Base-by-base conservation (phyloP, 2,329 filamentous ascomycete genomes). In the Ophidiomyces ophidiicola region DNA sequence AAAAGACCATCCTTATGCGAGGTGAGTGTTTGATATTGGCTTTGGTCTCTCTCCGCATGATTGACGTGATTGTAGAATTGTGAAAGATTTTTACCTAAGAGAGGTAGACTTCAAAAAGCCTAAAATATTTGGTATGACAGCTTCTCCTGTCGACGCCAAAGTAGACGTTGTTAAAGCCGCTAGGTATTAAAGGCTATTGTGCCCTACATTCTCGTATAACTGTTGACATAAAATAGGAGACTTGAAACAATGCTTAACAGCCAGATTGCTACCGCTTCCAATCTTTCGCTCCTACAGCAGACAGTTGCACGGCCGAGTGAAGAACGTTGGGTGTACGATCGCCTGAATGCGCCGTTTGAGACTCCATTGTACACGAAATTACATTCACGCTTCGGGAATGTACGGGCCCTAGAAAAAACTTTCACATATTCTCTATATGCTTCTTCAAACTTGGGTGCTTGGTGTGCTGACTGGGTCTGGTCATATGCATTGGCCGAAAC, bases 81-180 rank as follows among this genome's bases (percentile, higher is more conserved):
- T 98, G 61, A 86, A 82, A 50, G 81, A 93, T 43, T 86, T 83
- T 49, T 96, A 94, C 53, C 47, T 75, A 1, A 60, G 69, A 2
- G 64, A 69, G 20, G 49, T 56, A 1, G 61, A 67, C 1, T 50
- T 54, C 0, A 63, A 61, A 33, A 70, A 76, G 3, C 90, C 90
- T 3, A 80, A 78, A 25, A 78, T 98, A 14, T 82, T 98, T 48
- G 88, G 88, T 18, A 94, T 96, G 88, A 98, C 90, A 1, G 90
- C 90, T 5, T 96, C 90, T 0, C 90, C 90, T 0, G 80, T 94
- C 2, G 87, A 96, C 61, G 77, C 83, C 0, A 81, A 83, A 52
- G 72, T 73, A 0, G 78, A 94, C 47, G 71, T 93, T 19, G 66
- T 69, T 11, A 67, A 74, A 44, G 83, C 82, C 25, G 82, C 83